A percentile compares a stretch with the other conserved stretches of the same genome.
These are phyloP conservation scores for Pseudogymnoascus sp. DNA, from an alignment of 2,329 filamentous ascomycete species.

Conservation along the genomic window DNA sequence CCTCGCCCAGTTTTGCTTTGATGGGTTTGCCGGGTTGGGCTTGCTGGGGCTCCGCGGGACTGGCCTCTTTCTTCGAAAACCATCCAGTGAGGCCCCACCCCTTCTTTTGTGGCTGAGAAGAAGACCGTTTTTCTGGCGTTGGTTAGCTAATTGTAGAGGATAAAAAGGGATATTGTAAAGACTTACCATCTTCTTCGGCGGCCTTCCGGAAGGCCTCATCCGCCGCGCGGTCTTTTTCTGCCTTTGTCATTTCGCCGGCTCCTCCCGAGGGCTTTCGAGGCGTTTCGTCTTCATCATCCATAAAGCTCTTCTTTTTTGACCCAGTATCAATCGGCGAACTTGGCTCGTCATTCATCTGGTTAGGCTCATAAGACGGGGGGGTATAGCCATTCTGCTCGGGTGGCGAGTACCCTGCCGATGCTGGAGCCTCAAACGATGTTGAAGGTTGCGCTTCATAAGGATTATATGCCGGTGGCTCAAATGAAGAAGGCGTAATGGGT, in stretches of 20 bases:
- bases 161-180: constrained; percentile 15
- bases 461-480: constrained; percentile 29
- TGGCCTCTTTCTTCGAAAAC: constrained; percentile 64
- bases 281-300: constrained; percentile 73
- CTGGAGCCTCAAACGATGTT: constrained; percentile 32
- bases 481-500: constrained; percentile 1
- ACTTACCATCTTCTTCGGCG: constrained; percentile 66
- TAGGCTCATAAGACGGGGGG: constrained; percentile 54
- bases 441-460: constrained; percentile 27
- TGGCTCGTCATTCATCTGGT: constrained; percentile 40
- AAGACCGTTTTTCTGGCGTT: constrained; percentile 43
- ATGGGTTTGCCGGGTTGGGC: constrained; percentile 60
- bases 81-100: constrained; percentile 80
- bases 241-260: constrained; percentile 52
- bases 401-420: constrained; percentile 23
- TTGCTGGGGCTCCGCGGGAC: constrained; percentile 27
- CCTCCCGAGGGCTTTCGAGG: constrained; percentile 36
- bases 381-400: constrained; percentile 44
- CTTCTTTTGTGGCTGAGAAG: constrained; percentile 48
- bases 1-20: constrained; percentile 86
- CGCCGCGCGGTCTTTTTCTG: constrained; percentile 69
- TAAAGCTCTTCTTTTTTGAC: constrained; percentile 68
- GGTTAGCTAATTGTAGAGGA: background rate
- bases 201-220: constrained; percentile 80
- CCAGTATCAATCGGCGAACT: constrained; percentile 39